Base-by-base conservation (phyloP, 768 basidiomycete species). In the Suillus tomentosus region DNA sequence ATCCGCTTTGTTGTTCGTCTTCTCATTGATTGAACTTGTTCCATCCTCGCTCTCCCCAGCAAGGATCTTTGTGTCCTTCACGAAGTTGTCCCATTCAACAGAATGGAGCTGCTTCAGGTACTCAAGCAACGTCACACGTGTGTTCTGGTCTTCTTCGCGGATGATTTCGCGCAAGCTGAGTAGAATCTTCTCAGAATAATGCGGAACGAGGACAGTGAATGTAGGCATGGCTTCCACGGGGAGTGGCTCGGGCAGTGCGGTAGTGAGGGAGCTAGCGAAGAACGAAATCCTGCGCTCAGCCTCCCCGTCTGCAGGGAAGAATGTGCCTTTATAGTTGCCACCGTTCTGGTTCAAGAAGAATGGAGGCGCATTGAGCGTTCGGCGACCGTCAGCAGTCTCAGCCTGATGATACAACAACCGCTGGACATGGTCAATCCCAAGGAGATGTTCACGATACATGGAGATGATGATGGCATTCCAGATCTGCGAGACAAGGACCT, bases 401-500 rank as follows among this genome's bases (percentile, higher is more conserved):
- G 95, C 91, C 78, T 99, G 97, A 75, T 99, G 97, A 74, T 99
- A 99, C 40, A 99, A 85, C 22, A 99, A 84, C 60, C 96, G 91
- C 74, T 99, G 97, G 54, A 99, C 97, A 71, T 99, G 95, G 70
- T 98, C 95, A 72, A 99, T 99, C 66, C 95, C 96, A 45, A 99
- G 82, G 57, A 99, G 82, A 79, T 99, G 97, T 72, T 99, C 97
- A 70, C 97, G 90, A 78, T 99, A 99, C 97, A 99, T 99, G 62
- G 96, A 99, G 67, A 99, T 99, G 77, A 99, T 96, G 78, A 99
- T 84, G 53, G 97, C 97, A 76, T 99, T 99, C 97, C 97, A 99
- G 37, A 99, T 90, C 79, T 99, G 97, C 22, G 96, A 98, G 47
- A 99, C 97, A 37, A 99, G 85, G 62, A 99, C 94, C 84, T 99